phyloP scores from a whole-genome alignment of 2,329 filamentous ascomycete genomes.

The Diaporthe vexans region DNA sequence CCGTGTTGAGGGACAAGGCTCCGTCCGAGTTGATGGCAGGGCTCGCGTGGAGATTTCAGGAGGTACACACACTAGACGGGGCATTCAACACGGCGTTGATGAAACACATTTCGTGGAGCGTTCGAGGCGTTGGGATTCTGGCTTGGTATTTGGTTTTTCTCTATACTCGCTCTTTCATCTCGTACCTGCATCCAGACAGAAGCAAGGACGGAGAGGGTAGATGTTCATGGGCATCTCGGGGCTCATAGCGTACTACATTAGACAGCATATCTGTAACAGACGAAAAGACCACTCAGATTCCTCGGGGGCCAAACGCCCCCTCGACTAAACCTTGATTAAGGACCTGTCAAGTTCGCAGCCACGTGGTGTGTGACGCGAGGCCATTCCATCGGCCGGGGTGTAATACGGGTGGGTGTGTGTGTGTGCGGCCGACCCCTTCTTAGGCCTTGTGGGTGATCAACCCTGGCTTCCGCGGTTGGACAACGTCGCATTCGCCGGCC shows the following conservation, averaged over 20 bases:
- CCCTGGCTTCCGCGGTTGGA: constrained; percentile 14
- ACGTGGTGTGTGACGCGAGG: constrained; percentile 11
- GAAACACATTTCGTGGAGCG: constrained; percentile 33
- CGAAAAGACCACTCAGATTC: constrained; percentile 12
- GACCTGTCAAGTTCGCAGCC: constrained; percentile 29
- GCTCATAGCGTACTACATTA: constrained; percentile 24
- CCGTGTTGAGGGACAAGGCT: neutral
- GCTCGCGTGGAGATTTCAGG: constrained; percentile 30
- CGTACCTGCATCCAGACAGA: constrained; percentile 33
- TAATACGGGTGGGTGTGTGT: no score
- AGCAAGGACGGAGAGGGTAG: neutral
- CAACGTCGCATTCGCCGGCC: constrained; percentile 12
- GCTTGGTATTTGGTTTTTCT: neutral
- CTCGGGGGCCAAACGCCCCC: neutral
- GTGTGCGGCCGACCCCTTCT: no score
- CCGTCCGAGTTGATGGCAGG: constrained; percentile 10
- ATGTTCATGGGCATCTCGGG: neutral
- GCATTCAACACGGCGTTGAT: constrained; percentile 33
- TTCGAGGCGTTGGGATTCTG: constrained; percentile 8
- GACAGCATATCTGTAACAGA: constrained; percentile 28
- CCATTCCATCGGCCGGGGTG: neutral
- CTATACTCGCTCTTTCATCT: neutral
- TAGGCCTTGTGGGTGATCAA: constrained; percentile 11
- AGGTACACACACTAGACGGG: constrained; percentile 12
- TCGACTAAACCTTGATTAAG: constrained; percentile 20